These are phyloP conservation scores for Komagataella phaffii DNA, from an alignment of 805 yeast genomes.

Conservation along the genomic window DNA sequence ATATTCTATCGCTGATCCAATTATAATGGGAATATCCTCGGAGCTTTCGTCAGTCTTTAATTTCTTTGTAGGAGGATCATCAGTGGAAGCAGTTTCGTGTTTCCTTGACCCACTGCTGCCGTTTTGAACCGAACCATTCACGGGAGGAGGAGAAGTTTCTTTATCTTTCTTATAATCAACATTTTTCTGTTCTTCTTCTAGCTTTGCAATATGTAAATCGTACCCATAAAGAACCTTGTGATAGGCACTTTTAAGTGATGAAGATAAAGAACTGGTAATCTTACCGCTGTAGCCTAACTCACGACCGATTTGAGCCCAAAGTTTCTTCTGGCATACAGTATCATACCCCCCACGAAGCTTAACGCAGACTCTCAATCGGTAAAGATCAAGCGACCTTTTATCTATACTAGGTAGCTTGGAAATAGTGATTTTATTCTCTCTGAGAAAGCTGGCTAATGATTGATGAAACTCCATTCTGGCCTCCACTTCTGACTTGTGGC, in stretches of 20 bases:
- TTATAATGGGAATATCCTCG: slow-evolving; percentile 20
- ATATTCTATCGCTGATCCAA: slow-evolving; percentile 31
- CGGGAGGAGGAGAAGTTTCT: neutral
- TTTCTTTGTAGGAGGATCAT: slow-evolving; percentile 1
- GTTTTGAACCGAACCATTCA: neutral
- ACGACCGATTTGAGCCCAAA: slow-evolving; percentile 77
- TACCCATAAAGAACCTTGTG: slow-evolving; percentile 24
- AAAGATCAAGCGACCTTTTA: slow-evolving; percentile 52
- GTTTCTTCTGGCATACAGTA: slow-evolving; percentile 46
- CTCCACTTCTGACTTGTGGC: slow-evolving; percentile 25
- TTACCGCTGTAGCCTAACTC: slow-evolving; percentile 68
- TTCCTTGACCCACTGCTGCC: neutral
- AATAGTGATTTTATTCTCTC: slow-evolving; percentile 13
- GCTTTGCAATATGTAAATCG: slow-evolving; percentile 4
- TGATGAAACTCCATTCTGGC: slow-evolving; percentile 33
- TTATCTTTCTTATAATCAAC: slow-evolving; percentile 4
- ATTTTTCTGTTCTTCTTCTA: slow-evolving; percentile 4
- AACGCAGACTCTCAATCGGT: slow-evolving; percentile 42
- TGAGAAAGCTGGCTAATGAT: slow-evolving; percentile 29
- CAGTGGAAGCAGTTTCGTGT: neutral
- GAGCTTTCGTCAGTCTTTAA: neutral
- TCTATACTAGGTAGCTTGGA: slow-evolving; percentile 52
- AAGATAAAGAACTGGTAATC: slow-evolving; percentile 57
- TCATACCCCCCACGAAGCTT: slow-evolving; percentile 53
- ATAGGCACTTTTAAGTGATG: slow-evolving; percentile 51